Evolutionary conservation across 192 early-diverging fungal genomes (phyloP).

Genomic region (Gonapodya prolifera): DNA sequence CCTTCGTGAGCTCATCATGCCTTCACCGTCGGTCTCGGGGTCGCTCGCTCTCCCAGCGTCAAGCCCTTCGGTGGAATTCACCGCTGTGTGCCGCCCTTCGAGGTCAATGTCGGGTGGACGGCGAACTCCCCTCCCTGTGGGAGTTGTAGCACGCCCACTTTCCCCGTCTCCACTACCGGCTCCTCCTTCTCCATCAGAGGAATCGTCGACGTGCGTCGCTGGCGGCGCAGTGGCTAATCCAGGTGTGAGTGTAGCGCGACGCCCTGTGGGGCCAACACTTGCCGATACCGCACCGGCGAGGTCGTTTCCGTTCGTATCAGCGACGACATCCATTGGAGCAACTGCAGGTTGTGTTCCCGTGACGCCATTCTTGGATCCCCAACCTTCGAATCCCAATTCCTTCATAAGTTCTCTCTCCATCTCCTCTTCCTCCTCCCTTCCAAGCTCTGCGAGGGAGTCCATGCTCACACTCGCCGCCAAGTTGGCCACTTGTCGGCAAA

Average conservation of each 20-base stretch:
- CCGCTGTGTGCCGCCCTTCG: background rate
- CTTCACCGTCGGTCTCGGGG: background rate
- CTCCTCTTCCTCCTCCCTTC: slow-evolving; percentile 22
- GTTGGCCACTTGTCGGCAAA: slow-evolving; percentile 87
- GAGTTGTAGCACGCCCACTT: background rate
- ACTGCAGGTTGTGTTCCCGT: no score
- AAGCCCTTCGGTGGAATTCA: background rate
- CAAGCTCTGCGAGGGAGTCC: slow-evolving; percentile 32
- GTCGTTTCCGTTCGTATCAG: background rate
- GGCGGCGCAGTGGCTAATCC: no score
- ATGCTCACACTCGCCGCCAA: slow-evolving; percentile 56
- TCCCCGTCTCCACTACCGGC: background rate
- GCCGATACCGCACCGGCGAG: background rate
- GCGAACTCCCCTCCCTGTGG: background rate
- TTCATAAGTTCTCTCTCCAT: background rate
- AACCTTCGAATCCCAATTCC: background rate
- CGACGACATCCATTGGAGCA: background rate
- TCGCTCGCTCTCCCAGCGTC: background rate
- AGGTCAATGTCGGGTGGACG: background rate
- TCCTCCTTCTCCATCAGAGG: background rate
- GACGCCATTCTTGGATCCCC: background rate
- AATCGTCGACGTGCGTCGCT: background rate
- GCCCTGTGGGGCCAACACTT: background rate
- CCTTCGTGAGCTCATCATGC: background rate
- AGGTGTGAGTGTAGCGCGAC: no score